These are phyloP conservation scores for Claviceps capensis DNA, from an alignment of 2,329 filamentous ascomycete genomes.

Conservation along the genomic window DNA sequence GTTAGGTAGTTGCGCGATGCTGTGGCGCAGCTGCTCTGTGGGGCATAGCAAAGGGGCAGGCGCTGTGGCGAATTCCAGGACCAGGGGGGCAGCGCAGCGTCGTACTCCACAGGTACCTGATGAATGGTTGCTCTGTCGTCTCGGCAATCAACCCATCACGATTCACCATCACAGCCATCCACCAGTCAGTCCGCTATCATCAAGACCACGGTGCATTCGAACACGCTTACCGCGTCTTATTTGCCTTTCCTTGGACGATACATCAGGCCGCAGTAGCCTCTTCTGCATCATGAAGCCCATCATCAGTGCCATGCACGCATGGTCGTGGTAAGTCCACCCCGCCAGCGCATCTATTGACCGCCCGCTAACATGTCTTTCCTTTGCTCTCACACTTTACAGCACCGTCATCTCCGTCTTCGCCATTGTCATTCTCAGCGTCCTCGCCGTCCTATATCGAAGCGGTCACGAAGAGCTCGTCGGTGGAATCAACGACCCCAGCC, in stretches of 20 bases:
- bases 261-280: neutral
- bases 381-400: slow-evolving; percentile 32
- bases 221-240: neutral
- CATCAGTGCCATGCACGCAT: slow-evolving; percentile 82
- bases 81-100: too few relatives aligned
- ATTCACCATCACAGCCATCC: too few relatives aligned
- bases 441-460: slow-evolving; percentile 60
- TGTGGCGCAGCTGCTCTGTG: too few relatives aligned
- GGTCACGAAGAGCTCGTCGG: slow-evolving; percentile 79
- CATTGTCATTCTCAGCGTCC: slow-evolving; percentile 48
- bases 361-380: slow-evolving; percentile 11
- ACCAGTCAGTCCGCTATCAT: neutral
- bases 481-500: slow-evolving; percentile 55
- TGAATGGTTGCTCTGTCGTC: too few relatives aligned
- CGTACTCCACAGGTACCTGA: too few relatives aligned
- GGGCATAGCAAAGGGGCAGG: too few relatives aligned
- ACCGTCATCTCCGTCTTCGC: slow-evolving; percentile 55
- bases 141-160: too few relatives aligned
- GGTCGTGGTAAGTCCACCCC: slow-evolving; percentile 64
- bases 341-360: neutral
- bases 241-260: neutral
- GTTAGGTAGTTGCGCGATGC: too few relatives aligned
- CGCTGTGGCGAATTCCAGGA: too few relatives aligned
- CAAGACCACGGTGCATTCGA: neutral
- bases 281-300: slow-evolving; percentile 77